These are phyloP conservation scores for Trametes cingulata DNA, from an alignment of 768 basidiomycete genomes.

Conservation along the genomic window DNA sequence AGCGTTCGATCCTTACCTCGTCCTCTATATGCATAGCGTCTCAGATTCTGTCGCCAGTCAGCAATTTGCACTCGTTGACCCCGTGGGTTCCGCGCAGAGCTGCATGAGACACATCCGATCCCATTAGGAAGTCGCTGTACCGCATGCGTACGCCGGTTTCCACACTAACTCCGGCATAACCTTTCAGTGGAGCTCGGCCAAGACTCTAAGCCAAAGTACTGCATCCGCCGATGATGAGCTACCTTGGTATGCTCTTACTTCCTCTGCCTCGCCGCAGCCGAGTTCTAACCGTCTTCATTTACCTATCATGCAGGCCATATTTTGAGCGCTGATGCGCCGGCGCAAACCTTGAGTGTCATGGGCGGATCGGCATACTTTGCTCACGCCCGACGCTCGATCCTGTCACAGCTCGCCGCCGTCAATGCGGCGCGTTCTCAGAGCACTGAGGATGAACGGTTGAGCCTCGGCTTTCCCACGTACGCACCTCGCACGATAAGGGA, in stretches of 20 bases:
- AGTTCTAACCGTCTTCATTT: background rate
- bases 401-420: background rate
- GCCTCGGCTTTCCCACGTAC: background rate
- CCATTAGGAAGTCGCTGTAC: too few species aligned
- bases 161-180: background rate
- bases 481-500: background rate
- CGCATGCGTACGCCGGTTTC: background rate
- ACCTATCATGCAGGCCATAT: background rate
- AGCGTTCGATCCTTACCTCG: too few species aligned
- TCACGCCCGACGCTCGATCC: too few species aligned
- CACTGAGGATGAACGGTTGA: background rate
- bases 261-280: background rate
- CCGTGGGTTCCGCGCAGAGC: too few species aligned
- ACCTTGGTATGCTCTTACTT: background rate
- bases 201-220: background rate
- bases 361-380: too few species aligned
- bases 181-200: background rate
- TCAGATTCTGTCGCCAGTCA: too few species aligned
- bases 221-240: slow-evolving; percentile 1
- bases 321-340: background rate
- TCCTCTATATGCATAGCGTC: too few species aligned
- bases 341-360: background rate
- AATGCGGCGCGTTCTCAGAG: background rate
- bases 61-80: too few species aligned
- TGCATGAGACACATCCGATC: too few species aligned